Conservation (phyloP, 2,329 filamentous ascomycete species). For the Botryotinia narcissicola region DNA sequence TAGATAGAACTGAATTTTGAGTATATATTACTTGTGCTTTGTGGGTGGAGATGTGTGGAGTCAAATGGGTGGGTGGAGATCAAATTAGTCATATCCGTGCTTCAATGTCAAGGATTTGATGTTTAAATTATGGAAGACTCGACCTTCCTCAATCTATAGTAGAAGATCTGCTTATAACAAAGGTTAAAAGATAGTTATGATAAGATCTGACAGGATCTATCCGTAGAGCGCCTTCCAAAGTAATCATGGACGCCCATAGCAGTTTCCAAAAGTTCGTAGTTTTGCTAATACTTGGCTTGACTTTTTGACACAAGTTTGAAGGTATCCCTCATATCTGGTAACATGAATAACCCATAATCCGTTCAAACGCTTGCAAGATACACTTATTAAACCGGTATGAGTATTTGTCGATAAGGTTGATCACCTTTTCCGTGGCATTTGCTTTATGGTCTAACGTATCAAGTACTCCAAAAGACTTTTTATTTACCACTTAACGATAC, state of each 20-base stretch:
- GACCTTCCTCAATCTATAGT: too few relatives aligned
- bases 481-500: too few relatives aligned
- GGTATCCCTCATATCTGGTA: not conserved
- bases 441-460: not conserved
- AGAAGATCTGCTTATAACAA: not conserved
- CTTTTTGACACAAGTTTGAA: not conserved
- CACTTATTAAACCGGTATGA: not conserved
- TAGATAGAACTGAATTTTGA: accelerated
- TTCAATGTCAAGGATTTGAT: not conserved
- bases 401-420: not conserved
- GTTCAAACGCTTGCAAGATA: not conserved
- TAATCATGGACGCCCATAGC: not conserved
- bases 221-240: not conserved
- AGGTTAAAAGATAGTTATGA: not conserved
- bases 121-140: not conserved
- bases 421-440: not conserved
- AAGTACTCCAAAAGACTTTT: not conserved
- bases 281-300: not conserved
- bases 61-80: not conserved
- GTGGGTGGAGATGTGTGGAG: not conserved
- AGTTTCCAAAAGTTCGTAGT: not conserved
- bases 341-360: not conserved
- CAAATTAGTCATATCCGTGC: not conserved
- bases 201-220: not conserved
- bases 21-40: not conserved